These are phyloP conservation scores for Buxus sempervirens DNA, from an alignment of 164 flowering plant genomes.

Conservation along the genomic window DNA sequence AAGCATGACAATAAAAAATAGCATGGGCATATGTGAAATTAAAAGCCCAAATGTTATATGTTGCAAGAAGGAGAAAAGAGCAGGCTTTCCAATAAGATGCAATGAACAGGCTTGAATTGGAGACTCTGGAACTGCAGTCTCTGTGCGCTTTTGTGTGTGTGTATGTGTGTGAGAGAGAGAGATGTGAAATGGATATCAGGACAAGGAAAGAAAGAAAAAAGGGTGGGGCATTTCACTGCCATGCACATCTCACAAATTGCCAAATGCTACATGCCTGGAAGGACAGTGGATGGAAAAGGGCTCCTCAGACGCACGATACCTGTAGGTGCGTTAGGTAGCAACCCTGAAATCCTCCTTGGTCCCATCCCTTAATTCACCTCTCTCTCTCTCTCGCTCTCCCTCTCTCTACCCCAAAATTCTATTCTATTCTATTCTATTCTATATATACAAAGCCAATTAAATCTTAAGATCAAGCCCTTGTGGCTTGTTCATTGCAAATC, in stretches of 20 bases:
- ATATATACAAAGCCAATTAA: background rate
- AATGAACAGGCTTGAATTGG: too few relatives aligned
- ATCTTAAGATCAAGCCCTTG: conserved; percentile 13
- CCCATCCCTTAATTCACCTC: conserved; percentile 54
- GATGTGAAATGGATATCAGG: too few relatives aligned
- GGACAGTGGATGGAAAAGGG: conserved; percentile 34
- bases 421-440: too few relatives aligned
- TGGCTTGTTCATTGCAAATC: background rate
- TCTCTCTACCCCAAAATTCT: conserved; percentile 6
- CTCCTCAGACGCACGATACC: conserved; percentile 48
- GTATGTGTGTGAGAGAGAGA: too few relatives aligned
- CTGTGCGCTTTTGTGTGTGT: too few relatives aligned
- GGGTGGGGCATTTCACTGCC: background rate
- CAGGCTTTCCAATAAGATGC: too few relatives aligned
- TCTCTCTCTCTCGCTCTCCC: conserved; percentile 12
- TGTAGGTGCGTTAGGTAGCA: conserved; percentile 88
- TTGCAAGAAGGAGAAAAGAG: too few relatives aligned
- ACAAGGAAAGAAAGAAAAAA: conserved; percentile 9
- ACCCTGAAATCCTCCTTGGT: conserved; percentile 44
- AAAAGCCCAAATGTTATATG: too few relatives aligned
- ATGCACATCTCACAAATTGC: too few relatives aligned
- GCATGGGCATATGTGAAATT: too few relatives aligned
- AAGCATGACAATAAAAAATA: too few relatives aligned
- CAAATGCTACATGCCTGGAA: background rate
- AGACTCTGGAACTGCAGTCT: too few relatives aligned